phyloP scores from a whole-genome alignment of 2,329 filamentous ascomycete species.

The Fusarium redolens region DNA sequence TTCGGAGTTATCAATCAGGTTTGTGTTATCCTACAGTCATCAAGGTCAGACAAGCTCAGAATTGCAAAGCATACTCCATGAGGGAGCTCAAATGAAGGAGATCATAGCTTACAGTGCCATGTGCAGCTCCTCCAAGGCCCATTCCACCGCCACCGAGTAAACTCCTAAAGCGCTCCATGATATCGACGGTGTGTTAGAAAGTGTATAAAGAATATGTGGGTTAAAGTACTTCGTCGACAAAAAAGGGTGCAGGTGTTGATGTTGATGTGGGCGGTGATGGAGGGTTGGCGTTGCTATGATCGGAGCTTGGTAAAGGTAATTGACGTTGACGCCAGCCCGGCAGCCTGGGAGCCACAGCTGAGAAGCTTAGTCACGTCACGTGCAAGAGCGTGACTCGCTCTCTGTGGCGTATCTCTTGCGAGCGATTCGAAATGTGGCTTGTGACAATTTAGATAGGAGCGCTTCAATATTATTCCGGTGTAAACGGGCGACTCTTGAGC shows the following conservation, averaged over 20 bases:
- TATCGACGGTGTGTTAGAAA: constrained; percentile 40
- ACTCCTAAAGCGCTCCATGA: constrained; percentile 91
- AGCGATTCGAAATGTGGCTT: constrained; percentile 16
- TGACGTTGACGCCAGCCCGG: constrained; percentile 51
- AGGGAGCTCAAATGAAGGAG: constrained; percentile 23
- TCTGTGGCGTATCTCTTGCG: constrained; percentile 29
- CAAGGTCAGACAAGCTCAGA: constrained; percentile 12
- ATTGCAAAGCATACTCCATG: not conserved
- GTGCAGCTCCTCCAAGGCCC: constrained; percentile 65
- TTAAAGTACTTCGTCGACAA: not conserved
- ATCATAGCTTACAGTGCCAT: constrained; percentile 52
- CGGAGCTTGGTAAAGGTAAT: constrained; percentile 43
- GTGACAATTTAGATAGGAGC: constrained; percentile 27
- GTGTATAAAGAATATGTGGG: not conserved
- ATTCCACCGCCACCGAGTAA: constrained; percentile 84
- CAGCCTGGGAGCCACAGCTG: constrained; percentile 48
- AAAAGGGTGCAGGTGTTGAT: constrained; percentile 7
- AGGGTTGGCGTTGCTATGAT: constrained; percentile 30
- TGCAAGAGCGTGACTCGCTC: not conserved
- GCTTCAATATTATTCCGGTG: constrained; percentile 49
- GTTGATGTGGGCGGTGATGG: constrained; percentile 28
- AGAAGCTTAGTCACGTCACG: constrained; percentile 47
- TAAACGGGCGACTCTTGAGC: constrained; percentile 23
- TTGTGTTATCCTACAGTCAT: constrained; percentile 79
- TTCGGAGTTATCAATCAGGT: constrained; percentile 98